phyloP scores from a whole-genome alignment of 1,284 basidiomycete species.

The Cystobasidium pallidum region DNA sequence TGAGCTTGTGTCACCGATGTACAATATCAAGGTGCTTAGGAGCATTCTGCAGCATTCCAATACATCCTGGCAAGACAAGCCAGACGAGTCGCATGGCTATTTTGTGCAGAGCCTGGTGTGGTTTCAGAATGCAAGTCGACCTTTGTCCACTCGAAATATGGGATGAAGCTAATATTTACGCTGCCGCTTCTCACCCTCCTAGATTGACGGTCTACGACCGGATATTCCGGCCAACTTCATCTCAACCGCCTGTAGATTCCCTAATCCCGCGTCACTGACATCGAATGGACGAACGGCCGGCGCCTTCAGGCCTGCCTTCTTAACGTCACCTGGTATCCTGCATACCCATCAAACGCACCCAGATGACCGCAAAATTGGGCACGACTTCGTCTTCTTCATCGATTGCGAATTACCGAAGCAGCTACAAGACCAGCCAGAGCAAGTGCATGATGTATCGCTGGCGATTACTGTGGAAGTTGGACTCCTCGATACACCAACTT shows the following conservation, averaged over 20 bases:
- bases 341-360: slow-evolving; percentile 31
- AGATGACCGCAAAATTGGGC: slow-evolving; percentile 33
- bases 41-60: slow-evolving; percentile 37
- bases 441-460: slow-evolving; percentile 2
- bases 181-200: neutral
- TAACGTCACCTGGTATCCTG: neutral
- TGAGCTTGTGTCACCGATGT: slow-evolving; percentile 26
- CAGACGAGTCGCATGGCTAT: slow-evolving; percentile 20
- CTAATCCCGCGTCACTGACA: slow-evolving; percentile 5
- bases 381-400: slow-evolving; percentile 36
- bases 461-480: slow-evolving; percentile 22
- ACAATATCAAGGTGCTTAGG: slow-evolving; percentile 30
- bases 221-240: slow-evolving; percentile 28
- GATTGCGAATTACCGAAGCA: slow-evolving; percentile 21
- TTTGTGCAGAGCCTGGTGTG: slow-evolving; percentile 37
- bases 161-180: neutral
- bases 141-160: neutral
- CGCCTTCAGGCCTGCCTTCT: neutral
- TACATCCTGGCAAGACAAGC: slow-evolving; percentile 35
- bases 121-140: slow-evolving; percentile 24
- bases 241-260: slow-evolving; percentile 15
- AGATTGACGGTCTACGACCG: slow-evolving; percentile 36
- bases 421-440: slow-evolving; percentile 15
- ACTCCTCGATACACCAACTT: neutral
- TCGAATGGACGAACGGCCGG: slow-evolving; percentile 2